Base-by-base conservation (phyloP, 805 yeast species). In the Ogataea polymorpha region DNA sequence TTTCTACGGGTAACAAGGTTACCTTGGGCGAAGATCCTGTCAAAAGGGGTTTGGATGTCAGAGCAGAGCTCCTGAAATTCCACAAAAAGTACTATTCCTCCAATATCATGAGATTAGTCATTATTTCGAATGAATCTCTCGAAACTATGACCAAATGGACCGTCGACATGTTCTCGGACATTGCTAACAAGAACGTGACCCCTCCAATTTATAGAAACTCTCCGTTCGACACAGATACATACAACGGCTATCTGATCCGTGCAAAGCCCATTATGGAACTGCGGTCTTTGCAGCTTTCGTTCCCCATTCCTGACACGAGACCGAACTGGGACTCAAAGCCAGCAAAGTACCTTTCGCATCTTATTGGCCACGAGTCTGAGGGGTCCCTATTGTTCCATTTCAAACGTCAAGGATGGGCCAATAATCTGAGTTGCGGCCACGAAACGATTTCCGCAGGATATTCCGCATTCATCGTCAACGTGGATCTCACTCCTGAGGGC, bases 331-430 rank as follows among this genome's bases (percentile, higher is more conserved):
- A 75, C 39, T 72, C 74, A 17, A 79, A 79, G 51, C 95, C 97
- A 0, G 72, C 77, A 6, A 77, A 73, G 41, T 85, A 88, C 62
- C 74, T 68, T 50, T 77, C 90, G 15, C 97, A 93, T 61, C 68
- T 93, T 39, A 66, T 91, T 35, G 98, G 98, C 29, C 98, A 91
- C 62, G 99, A 91, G 66, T 86, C 93, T 35, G 72, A 81, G 35
- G 98, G 98, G 2, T 88, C 96, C 2, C 61, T 91, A 14, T 69
- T 88, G 25, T 75, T 80, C 41, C 74, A 71, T 49, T 74, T 91
- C 50, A 91, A 88, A 63, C 59, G 66, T 24, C 67, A 74, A 48
- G 85, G 90, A 11, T 86, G 90, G 88, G 96, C 91, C 6, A 83
- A 77, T 50, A 82, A 77, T 13, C 70, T 91, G 38, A 77, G 88